Evolutionary conservation across 2,329 filamentous ascomycete species (phyloP).

Genomic region (Claviceps spartinae): DNA sequence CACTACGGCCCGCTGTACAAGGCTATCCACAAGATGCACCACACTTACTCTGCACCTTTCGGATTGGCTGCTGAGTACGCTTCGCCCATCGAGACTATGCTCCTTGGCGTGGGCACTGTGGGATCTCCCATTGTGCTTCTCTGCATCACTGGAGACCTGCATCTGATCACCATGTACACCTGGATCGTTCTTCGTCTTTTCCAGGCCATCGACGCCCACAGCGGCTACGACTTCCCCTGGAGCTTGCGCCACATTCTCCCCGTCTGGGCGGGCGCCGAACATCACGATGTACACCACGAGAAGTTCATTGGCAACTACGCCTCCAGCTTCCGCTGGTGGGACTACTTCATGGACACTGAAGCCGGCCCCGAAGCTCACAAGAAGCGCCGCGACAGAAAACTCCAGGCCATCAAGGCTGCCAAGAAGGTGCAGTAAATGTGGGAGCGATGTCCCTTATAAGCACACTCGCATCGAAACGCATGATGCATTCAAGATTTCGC

Average conservation of each 20-base stretch:
- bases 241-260: slow-evolving; percentile 88
- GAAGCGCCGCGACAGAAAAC: slow-evolving; percentile 66
- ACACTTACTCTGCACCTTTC: slow-evolving; percentile 96
- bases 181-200: slow-evolving; percentile 91
- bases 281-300: slow-evolving; percentile 96
- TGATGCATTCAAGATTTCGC: not conserved
- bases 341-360: slow-evolving; percentile 87
- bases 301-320: slow-evolving; percentile 97
- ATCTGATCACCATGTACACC: slow-evolving; percentile 93
- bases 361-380: slow-evolving; percentile 77
- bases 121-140: slow-evolving; percentile 74
- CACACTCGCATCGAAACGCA: not conserved
- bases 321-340: slow-evolving; percentile 99
- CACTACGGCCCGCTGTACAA: slow-evolving; percentile 95
- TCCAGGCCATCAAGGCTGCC: slow-evolving; percentile 42
- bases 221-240: slow-evolving; percentile 97
- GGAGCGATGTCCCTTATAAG: not conserved
- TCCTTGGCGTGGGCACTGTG: slow-evolving; percentile 78
- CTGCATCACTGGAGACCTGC: slow-evolving; percentile 69
- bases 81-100: slow-evolving; percentile 92
- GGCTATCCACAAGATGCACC: slow-evolving; percentile 95
- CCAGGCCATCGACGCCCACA: slow-evolving; percentile 96
- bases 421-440: slow-evolving; percentile 51
- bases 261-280: slow-evolving; percentile 94
- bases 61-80: slow-evolving; percentile 95